Conservation (phyloP, 2,329 filamentous ascomycete species). For the Aspergillus persii region DNA sequence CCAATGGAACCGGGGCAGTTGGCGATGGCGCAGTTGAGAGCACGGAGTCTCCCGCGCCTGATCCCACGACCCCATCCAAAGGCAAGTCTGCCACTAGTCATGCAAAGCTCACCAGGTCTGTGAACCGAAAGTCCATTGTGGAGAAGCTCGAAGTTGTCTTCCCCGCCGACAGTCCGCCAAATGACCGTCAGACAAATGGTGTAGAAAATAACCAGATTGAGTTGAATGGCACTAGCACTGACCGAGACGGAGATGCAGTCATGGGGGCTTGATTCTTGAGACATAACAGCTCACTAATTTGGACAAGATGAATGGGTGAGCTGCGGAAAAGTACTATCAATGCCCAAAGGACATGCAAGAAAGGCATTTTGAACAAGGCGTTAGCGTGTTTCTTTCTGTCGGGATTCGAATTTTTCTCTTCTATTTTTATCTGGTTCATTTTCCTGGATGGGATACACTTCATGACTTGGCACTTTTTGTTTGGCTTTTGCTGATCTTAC, state of each 20-base stretch:
- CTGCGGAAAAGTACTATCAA: not conserved
- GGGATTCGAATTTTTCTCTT: not conserved
- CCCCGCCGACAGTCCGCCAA: slow-evolving; percentile 21
- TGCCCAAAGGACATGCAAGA: not conserved
- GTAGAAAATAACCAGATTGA: slow-evolving; percentile 12
- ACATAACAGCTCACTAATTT: not conserved
- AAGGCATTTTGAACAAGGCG: not conserved
- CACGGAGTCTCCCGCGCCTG: slow-evolving; percentile 1
- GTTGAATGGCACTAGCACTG: slow-evolving; percentile 25
- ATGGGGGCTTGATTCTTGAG: slow-evolving; percentile 28
- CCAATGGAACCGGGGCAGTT: slow-evolving; percentile 14
- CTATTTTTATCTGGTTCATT: not conserved
- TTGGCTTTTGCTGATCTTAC: slow-evolving; percentile 7
- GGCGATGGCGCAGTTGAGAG: slow-evolving; percentile 4
- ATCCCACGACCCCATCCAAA: slow-evolving; percentile 14
- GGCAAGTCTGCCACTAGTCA: slow-evolving; percentile 12
- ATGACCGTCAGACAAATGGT: slow-evolving; percentile 10
- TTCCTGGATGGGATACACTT: slow-evolving; percentile 3
- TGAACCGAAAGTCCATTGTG: slow-evolving; percentile 22
- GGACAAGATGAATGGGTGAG: not conserved
- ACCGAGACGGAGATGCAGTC: slow-evolving; percentile 29
- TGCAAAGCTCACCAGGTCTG: slow-evolving; percentile 18
- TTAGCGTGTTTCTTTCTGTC: not conserved
- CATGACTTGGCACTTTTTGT: slow-evolving; percentile 4
- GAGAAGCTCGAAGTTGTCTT: slow-evolving; percentile 28